Conservation (phyloP, 306 rosid species). For the Castanea sativa region DNA sequence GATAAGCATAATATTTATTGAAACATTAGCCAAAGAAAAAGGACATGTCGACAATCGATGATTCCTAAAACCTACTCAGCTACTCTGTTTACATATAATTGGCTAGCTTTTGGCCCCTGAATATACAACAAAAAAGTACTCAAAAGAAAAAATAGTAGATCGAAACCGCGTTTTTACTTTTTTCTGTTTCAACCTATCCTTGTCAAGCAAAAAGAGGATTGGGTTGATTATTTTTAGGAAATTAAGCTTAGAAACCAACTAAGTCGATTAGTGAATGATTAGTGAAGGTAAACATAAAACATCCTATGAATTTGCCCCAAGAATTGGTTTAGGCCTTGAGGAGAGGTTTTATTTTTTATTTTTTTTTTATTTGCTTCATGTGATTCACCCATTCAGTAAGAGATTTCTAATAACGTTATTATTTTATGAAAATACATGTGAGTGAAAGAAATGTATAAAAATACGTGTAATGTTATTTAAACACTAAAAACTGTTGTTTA, state of each 20-base stretch:
- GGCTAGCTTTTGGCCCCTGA: slow-evolving; percentile 10
- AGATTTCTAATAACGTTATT: no score
- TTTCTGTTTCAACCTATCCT: slow-evolving; percentile 6
- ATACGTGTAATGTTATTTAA: no score
- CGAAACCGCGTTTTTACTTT: slow-evolving; percentile 23
- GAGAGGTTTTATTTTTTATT: fast-evolving
- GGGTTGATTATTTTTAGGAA: slow-evolving; percentile 3
- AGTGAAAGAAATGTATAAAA: no score
- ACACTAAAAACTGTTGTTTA: no score
- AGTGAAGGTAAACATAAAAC: not conserved
- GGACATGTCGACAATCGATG: slow-evolving; percentile 4
- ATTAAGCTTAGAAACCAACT: not conserved
- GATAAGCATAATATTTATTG: not conserved
- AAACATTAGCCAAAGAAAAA: not conserved
- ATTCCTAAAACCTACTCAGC: not conserved
- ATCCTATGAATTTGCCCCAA: no score
- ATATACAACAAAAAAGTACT: not conserved
- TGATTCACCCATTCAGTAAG: no score
- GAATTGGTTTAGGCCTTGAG: no score
- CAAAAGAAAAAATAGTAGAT: not conserved
- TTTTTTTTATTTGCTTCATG: no score
- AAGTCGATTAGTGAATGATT: slow-evolving; percentile 15
- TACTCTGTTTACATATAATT: not conserved
- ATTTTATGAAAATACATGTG: no score
- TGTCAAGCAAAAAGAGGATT: slow-evolving; percentile 3